Base-by-base conservation (phyloP, 257 asterid species). In the Solanum lycopersicoides region DNA sequence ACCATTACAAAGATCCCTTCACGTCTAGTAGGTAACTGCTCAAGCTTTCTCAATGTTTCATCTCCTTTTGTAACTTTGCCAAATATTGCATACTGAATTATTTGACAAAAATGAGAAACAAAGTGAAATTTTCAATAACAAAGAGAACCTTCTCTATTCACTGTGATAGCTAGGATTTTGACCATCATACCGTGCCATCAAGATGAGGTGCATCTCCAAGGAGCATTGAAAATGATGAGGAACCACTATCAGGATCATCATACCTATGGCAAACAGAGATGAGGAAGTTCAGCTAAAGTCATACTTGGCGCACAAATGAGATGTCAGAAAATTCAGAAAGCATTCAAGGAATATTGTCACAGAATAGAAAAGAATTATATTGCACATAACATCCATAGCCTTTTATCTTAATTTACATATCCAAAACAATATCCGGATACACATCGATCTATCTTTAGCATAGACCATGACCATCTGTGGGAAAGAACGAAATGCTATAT, bases 171-270 rank as follows among this genome's bases (percentile, higher is more conserved):
- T 80, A 47, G 30, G 68, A 80, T 30, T 45, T 85, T 63, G 14
- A 87, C 85, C 83, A 87, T 11, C 90, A 88, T 91, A 97, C 99
- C 91, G 92, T 82, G 87, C 96, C 96, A 91, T 95, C 98, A 87
- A 97, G 99, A 91, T 95, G 98, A 83, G 98, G 99, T 76, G 98
- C 98, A 90, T 97, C 94, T 89, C 98, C 98, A 89, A 97, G 98
- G 73, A 97, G 98, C 85, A 97, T 93, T 60, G 99, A 97, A 89
- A 97, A 97, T 85, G 99, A 97, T 47, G 99, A 97, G 83, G 93
- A 89, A 87, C 94, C 99, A 89, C 98, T 97, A 89, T 97, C 91
- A 32, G 98, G 98, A 88, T 95, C 98, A 59, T 94, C 91, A 88
- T 86, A 91, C 92, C 99, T 97, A 90, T 10, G 88, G 69, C 45